Base-by-base conservation (phyloP, 768 basidiomycete species). In the Tricholoma flavovirens region DNA sequence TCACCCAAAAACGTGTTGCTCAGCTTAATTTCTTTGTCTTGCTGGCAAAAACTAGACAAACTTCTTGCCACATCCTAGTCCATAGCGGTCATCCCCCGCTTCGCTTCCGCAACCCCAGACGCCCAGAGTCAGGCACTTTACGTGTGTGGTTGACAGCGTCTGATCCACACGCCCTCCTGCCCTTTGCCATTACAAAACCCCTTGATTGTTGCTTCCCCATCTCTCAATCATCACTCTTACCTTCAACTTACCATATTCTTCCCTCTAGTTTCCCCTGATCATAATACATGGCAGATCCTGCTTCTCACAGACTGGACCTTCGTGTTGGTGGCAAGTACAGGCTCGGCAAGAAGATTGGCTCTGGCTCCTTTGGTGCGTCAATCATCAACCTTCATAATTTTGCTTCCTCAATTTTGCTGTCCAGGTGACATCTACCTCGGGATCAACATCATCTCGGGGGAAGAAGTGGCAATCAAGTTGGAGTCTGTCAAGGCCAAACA, bases 401-500 rank as follows among this genome's bases (percentile, higher is more conserved):
- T 12, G 52, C 51, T 56, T 42, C 36, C 62, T 21, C 66, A 57
- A 56, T 36, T n/a, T 19, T 51, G 46, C 38, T 46, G 50, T 42
- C 21, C 46, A 96, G 96, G 94, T 73, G 96, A 98, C 71, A 98
- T 99, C 75, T 98, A 98, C 72, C 91, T 98, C 59, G 97, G 97
- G 56, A 96, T 97, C 73, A 99, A 98, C 82, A 98, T 99, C 78
- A 98, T 98, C 70, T 98, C 96, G 15, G 96, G 96, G 22, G 97
- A 99, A 71, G 97, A 98, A 71, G 96, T 98, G 59, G 97, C 94
- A 69, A 99, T 99, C 83, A 99, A 99, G 76, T 91, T 99, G 65
- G 97, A 99, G 75, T 98, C 96, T 1, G 93, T 98, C 73, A 99
- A 99, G 75, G 97, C 97, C 63, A 99, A 99, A 74, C 97, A 99